Evolutionary conservation across 192 early-diverging fungal species (phyloP), one percentile per base, ranked within the genome.

Genomic region (Coemansia sp.): DNA sequence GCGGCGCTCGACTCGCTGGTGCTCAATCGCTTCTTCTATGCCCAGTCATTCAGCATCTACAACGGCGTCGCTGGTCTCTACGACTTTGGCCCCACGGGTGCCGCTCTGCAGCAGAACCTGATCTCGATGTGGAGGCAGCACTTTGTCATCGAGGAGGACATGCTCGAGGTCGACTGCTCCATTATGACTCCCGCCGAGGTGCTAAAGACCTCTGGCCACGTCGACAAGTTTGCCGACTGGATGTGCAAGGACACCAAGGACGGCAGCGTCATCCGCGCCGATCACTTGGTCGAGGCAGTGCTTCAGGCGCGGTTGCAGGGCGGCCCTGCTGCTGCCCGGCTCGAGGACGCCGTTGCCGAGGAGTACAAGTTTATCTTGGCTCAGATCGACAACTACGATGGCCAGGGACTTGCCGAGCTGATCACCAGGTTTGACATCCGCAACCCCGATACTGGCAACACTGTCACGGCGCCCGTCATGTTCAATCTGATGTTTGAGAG

Each of bases 401-500:
- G 96, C 57, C 81, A 89, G 5, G 93, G 89, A 39, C 87, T 99
- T 63, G 89, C 82, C 62, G 90, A 92, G 65, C 85, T 99, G 37
- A 96, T 99, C 71, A 74, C 83, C 59, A 87, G 86, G 38, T 86
- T 89, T 59, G 89, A 94, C 64, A 96, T 99, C 70, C 89, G 92
- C 41, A 91, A 93, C 22, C 95, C 97, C 20, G 92, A 95, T 63
- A 93, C 93, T 39, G 93, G 92, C 70, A 98, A 98, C 83, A 88
- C 91, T 51, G 85, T 99, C 20, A 91, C 94, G 7, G 86, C 89
- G 40, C 96, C 96, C 25, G 90, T 90, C 22, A 88, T 92, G 64
- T 99, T 99, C 90, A 99, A 99, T 87, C 89, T 99, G 60, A 99
- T 99, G 96, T 99, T 99, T 73, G 91, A 94, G 56, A 96, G 91